A percentile compares a stretch with the other conserved stretches of the same genome.
Conservation (phyloP, 352 stramenopile genomes). For the Globisporangium cylindrosporum region DNA sequence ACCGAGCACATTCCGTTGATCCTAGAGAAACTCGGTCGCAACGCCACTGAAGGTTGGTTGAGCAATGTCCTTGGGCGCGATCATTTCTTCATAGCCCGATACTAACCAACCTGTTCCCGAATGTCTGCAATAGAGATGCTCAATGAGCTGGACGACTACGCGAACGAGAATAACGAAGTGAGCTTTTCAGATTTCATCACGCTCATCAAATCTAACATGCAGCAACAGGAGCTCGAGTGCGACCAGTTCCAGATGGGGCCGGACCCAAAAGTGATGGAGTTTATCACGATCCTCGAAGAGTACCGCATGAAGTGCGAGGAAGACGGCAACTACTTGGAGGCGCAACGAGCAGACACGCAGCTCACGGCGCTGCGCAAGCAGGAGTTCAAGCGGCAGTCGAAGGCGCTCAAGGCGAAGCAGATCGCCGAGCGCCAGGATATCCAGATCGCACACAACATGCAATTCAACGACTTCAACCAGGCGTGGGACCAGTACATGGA, state of each 20-base stretch:
- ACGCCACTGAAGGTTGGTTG: constrained; percentile 58
- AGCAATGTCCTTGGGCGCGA: background rate
- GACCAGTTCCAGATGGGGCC: constrained; percentile 57
- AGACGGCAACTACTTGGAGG: constrained; percentile 93
- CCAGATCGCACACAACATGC: constrained; percentile 95
- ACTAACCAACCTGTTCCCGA: background rate
- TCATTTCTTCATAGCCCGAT: background rate
- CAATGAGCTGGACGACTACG: constrained; percentile 64
- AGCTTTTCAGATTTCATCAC: constrained; percentile 65
- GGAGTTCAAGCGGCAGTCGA: constrained; percentile 91
- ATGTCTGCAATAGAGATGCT: constrained; percentile 41
- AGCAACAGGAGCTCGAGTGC: constrained; percentile 39
- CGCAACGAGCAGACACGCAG: constrained; percentile 86
- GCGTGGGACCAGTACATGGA: constrained; percentile 95
- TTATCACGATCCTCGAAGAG: constrained; percentile 92
- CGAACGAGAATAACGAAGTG: constrained; percentile 49
- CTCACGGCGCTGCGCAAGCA: constrained; percentile 86
- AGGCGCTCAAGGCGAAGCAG: constrained; percentile 88
- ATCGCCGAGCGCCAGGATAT: constrained; percentile 92
- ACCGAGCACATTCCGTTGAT: constrained; percentile 71
- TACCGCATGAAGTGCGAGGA: constrained; percentile 94
- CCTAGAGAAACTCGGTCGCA: constrained; percentile 67
- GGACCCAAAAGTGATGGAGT: constrained; percentile 92
- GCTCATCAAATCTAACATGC: constrained; percentile 45
- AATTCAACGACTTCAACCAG: constrained; percentile 93